Evolutionary conservation across 2,329 filamentous ascomycete species (phyloP).

Genomic region (Microdochium bolleyi): DNA sequence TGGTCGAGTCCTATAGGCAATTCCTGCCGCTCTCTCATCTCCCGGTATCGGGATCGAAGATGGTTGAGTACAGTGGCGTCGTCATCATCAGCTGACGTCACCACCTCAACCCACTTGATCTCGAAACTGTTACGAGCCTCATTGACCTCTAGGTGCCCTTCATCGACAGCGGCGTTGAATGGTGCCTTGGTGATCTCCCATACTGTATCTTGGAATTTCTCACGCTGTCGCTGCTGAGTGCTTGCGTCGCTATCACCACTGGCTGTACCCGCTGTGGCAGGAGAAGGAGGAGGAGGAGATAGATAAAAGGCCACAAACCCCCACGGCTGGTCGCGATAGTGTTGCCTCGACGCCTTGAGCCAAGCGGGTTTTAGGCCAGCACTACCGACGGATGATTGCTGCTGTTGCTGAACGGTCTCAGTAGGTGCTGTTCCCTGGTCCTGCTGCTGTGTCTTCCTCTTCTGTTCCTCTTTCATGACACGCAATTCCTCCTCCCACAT

Average conservation of each 20-base stretch:
- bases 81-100: not conserved
- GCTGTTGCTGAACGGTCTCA: not conserved
- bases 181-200: slow-evolving; percentile 2
- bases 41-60: not conserved
- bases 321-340: slow-evolving; percentile 2
- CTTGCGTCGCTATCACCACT: slow-evolving; percentile 2
- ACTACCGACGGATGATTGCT: not conserved
- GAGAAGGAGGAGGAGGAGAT: slow-evolving; percentile 1
- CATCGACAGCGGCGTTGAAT: slow-evolving; percentile 4
- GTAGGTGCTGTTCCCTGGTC: no score
- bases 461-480: slow-evolving; percentile 1
- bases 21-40: not conserved
- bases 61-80: not conserved
- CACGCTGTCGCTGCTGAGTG: not conserved
- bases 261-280: slow-evolving; percentile 4
- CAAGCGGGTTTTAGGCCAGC: slow-evolving; percentile 4
- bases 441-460: not conserved
- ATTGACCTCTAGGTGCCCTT: slow-evolving; percentile 4
- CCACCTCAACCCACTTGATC: slow-evolving; percentile 9
- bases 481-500: slow-evolving; percentile 3
- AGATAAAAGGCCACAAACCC: slow-evolving; percentile 8
- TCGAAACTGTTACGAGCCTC: slow-evolving; percentile 6
- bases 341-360: slow-evolving; percentile 4
- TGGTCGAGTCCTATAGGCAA: not conserved
- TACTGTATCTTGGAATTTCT: slow-evolving; percentile 4